Evolutionary conservation across 257 asterid species (phyloP).

Genomic region (Orobanche coerulescens): DNA sequence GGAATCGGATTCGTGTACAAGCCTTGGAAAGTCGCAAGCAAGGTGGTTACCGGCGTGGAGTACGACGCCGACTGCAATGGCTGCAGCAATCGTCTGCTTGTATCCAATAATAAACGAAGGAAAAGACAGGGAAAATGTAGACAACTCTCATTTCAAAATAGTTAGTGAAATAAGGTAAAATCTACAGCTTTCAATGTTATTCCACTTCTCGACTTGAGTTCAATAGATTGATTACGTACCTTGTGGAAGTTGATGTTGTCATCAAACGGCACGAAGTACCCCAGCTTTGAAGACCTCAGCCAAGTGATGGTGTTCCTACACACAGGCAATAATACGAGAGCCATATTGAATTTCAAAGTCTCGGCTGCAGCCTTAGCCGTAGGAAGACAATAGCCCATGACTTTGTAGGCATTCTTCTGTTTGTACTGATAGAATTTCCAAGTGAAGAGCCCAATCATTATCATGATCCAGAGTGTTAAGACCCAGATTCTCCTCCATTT

Average conservation of each 20-base stretch:
- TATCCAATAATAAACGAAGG: conserved; percentile 1
- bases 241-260: conserved; percentile 95
- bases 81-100: conserved; percentile 83
- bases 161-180: too few species aligned
- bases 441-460: conserved; percentile 69
- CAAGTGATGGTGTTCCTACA: conserved; percentile 89
- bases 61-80: conserved; percentile 70
- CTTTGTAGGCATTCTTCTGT: conserved; percentile 50
- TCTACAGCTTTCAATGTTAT: too few species aligned
- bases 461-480: conserved; percentile 50
- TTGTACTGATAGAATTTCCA: conserved; percentile 86
- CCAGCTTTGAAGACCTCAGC: conserved; percentile 76
- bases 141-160: not conserved
- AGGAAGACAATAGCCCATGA: conserved; percentile 86
- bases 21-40: conserved; percentile 92
- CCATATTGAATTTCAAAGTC: conserved; percentile 91
- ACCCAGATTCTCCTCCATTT: conserved; percentile 93
- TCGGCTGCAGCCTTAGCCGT: conserved; percentile 98
- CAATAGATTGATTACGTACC: too few species aligned
- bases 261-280: conserved; percentile 67
- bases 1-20: conserved; percentile 34
- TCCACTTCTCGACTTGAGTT: too few species aligned
- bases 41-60: conserved; percentile 97
- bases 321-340: conserved; percentile 81
- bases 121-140: conserved; percentile 5